A percentile compares a stretch with the other conserved stretches of the same genome.
phyloP scores from a whole-genome alignment of 2,329 filamentous ascomycete species.

The Beauveria caledonica region DNA sequence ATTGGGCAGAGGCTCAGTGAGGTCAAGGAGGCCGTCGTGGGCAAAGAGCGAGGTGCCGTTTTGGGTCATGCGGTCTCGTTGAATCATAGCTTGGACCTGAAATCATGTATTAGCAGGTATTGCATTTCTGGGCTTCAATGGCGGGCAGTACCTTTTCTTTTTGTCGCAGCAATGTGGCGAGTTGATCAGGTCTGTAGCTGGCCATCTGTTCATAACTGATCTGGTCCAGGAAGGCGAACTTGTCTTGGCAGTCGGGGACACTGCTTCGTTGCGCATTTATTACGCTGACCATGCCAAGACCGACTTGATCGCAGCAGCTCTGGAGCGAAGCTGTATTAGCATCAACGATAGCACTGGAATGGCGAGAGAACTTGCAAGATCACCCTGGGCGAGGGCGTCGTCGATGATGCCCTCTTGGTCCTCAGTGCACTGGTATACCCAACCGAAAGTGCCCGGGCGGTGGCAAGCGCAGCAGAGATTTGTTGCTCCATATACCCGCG shows the following conservation, averaged over 20 bases:
- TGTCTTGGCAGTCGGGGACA: slow-evolving; percentile 32
- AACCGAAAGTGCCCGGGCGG: slow-evolving; percentile 50
- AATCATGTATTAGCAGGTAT: slow-evolving; percentile 10
- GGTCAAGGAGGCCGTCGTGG: slow-evolving; percentile 15
- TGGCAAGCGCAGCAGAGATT: slow-evolving; percentile 52
- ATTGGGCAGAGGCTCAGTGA: slow-evolving; percentile 11
- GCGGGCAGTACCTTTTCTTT: slow-evolving; percentile 35
- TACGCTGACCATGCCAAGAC: slow-evolving; percentile 22
- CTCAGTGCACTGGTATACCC: slow-evolving; percentile 66
- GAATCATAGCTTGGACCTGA: slow-evolving; percentile 27
- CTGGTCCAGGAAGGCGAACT: slow-evolving; percentile 38
- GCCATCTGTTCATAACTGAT: slow-evolving; percentile 32
- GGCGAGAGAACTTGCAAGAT: slow-evolving; percentile 10
- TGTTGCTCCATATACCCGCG: slow-evolving; percentile 49
- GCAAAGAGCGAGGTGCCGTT: slow-evolving; percentile 18
- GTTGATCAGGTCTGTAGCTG: slow-evolving; percentile 39
- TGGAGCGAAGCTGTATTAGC: slow-evolving; percentile 1
- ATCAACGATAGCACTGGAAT: not conserved
- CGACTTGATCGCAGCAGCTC: slow-evolving; percentile 26
- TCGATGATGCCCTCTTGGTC: slow-evolving; percentile 43
- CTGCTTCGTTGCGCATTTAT: slow-evolving; percentile 31
- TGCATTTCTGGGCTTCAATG: not conserved
- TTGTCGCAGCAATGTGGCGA: slow-evolving; percentile 40
- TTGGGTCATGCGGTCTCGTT: slow-evolving; percentile 20
- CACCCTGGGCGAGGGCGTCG: slow-evolving; percentile 19